Evolutionary conservation across 2,329 filamentous ascomycete species (phyloP), one percentile per base, ranked within the genome.

Genomic region (Clarireedia paspali): DNA sequence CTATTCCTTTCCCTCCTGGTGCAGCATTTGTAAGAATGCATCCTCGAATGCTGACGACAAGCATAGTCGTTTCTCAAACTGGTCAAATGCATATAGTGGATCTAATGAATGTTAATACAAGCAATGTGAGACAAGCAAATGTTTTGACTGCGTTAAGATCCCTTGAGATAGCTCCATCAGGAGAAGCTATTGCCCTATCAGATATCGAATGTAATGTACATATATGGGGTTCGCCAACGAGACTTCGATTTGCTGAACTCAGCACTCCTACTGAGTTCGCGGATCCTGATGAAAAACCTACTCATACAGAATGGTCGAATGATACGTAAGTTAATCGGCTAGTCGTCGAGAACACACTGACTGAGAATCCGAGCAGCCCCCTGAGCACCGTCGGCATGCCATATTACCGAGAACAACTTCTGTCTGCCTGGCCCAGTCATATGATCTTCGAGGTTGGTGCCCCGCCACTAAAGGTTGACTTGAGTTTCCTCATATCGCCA

Each of bases 11-110:
- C 63, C 92, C 94, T 56, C 87, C 91, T 2, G 91, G 94, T 9
- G 94, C 92, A 39, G 92, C 94, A 38, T 95, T 91, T 74, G 91
- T 96, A 44, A 85, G 94, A 57, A 94, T 99, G 88, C 94, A 99
- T 70, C 94, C 95, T 1, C 87, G 91, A 65, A 88, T 99, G 81
- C 87, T 91, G 20, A 96, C 94, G 0, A 97, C 95, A 0, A 92
- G 89, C 65, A 91, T 99, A 59, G 89, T 99, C 50, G 85, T 91
- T 27, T 96, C 92, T 2, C 90, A 95, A 66, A 88, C 84, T 45
- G 94, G 95, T 1, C 91, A 96, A 70, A 88, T 99, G 70, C 92
- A 99, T 69, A 87, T 97, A 14, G 90, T 97, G 50, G 94, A 99
- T 70, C 80, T 99, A 5, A 85, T 87, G 77, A 89, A 89, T 56